A percentile compares a stretch with the other conserved stretches of the same genome.
Evolutionary conservation across 208 protist species (phyloP).

Genomic region (Wallacemonas sp.): DNA sequence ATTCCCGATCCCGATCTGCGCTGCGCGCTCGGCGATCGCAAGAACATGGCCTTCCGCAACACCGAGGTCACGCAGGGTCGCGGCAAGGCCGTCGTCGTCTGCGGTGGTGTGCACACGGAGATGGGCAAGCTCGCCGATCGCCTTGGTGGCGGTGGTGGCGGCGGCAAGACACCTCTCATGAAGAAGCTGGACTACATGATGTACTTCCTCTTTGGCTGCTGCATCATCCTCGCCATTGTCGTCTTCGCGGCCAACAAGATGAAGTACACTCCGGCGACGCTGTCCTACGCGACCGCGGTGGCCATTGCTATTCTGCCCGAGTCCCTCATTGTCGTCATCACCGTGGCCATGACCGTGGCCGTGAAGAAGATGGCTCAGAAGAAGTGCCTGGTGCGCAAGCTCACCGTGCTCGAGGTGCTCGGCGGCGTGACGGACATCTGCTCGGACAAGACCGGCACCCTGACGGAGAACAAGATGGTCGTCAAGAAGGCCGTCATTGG

Average conservation of each 20-base stretch:
- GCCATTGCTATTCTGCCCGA: conserved; percentile 92
- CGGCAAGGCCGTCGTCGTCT: conserved; percentile 77
- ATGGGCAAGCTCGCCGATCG: conserved; percentile 88
- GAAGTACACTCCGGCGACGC: conserved; percentile 52
- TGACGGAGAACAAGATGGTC: conserved; percentile 95
- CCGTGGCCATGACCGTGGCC: conserved; percentile 85
- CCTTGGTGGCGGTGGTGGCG: conserved; percentile 39
- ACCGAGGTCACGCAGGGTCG: conserved; percentile 87
- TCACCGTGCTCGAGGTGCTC: conserved; percentile 87
- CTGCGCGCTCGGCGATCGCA: conserved; percentile 85
- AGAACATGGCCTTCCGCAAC: conserved; percentile 90
- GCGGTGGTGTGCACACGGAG: conserved; percentile 77
- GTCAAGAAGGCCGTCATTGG: conserved; percentile 81
- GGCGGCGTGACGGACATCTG: conserved; percentile 93
- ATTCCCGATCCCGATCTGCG: conserved; percentile 74
- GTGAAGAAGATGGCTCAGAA: conserved; percentile 85
- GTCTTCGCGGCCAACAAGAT: conserved; percentile 86
- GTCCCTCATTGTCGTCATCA: conserved; percentile 81
- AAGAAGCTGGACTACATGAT: conserved; percentile 88
- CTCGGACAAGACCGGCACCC: conserved; percentile 94
- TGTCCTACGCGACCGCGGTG: conserved; percentile 81
- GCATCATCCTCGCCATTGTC: conserved; percentile 69
- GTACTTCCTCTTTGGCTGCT: conserved; percentile 86
- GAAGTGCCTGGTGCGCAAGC: conserved; percentile 85
- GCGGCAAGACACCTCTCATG: conserved; percentile 78